Evolutionary conservation across 805 yeast genomes (phyloP).

Genomic region (Candida chilensis): DNA sequence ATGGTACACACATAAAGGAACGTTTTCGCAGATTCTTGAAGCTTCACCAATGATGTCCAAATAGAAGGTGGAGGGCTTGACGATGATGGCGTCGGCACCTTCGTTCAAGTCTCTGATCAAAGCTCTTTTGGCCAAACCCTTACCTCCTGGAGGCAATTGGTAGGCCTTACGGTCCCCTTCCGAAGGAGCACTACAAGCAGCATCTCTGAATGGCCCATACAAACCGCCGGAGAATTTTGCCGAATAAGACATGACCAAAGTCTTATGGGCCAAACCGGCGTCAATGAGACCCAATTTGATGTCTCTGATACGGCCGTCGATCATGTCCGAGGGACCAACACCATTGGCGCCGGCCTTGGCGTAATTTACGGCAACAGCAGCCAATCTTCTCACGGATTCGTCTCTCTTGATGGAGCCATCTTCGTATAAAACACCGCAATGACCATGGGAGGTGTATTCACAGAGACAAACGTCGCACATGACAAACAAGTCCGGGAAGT

Average conservation of each 20-base stretch:
- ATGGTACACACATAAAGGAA: conserved; percentile 92
- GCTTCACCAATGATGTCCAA: conserved; percentile 89
- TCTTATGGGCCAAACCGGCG: conserved; percentile 77
- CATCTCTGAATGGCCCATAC: conserved; percentile 97
- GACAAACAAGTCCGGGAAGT: conserved; percentile 78
- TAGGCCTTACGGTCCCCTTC: conserved; percentile 88
- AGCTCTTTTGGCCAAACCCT: conserved; percentile 92
- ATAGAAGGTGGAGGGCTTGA: conserved; percentile 94
- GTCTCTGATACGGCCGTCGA: conserved; percentile 87
- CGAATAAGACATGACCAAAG: conserved; percentile 86
- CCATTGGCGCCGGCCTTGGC: conserved; percentile 94
- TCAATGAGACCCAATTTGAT: conserved; percentile 79
- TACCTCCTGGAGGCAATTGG: conserved; percentile 88
- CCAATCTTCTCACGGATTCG: conserved; percentile 69
- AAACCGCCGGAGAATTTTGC: conserved; percentile 89
- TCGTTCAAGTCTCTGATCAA: conserved; percentile 76
- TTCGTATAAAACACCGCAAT: conserved; percentile 84
- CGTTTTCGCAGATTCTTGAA: conserved; percentile 65
- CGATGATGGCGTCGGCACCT: conserved; percentile 93
- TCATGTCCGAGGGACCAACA: conserved; percentile 97
- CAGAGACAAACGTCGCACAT: conserved; percentile 95
- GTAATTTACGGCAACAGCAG: conserved; percentile 91
- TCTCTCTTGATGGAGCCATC: conserved; percentile 82
- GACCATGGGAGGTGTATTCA: conserved; percentile 97
- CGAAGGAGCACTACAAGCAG: conserved; percentile 87